Percentiles rank a stretch among this genome's conserved stretches.
These are phyloP conservation scores for Phellinidium pouzarii DNA, from an alignment of 1,284 basidiomycete genomes.

Conservation along the genomic window DNA sequence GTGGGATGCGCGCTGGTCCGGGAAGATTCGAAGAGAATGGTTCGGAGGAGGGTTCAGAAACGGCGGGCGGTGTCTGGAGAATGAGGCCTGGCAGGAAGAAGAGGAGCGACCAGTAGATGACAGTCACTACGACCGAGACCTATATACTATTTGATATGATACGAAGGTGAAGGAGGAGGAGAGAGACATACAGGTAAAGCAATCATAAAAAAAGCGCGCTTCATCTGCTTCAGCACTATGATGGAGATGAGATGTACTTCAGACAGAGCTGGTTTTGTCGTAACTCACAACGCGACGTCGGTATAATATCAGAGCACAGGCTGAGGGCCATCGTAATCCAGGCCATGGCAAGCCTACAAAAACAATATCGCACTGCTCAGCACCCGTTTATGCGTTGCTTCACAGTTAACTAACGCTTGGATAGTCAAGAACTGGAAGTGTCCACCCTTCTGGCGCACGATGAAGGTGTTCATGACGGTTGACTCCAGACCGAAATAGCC, in stretches of 20 bases:
- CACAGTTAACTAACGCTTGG: constrained; percentile 47
- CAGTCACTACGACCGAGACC: constrained; percentile 61
- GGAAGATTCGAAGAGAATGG: constrained; percentile 30
- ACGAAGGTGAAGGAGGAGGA: neutral
- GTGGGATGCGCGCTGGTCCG: constrained; percentile 44
- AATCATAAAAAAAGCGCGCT: constrained; percentile 52
- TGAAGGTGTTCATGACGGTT: constrained; percentile 33
- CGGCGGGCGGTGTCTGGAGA: constrained; percentile 28
- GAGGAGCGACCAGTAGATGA: constrained; percentile 67
- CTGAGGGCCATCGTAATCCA: constrained; percentile 46
- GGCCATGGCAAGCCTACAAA: constrained; percentile 42
- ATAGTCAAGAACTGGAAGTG: constrained; percentile 71
- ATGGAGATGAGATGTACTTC: constrained; percentile 1
- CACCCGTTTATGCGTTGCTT: neutral
- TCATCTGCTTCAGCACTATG: constrained; percentile 38
- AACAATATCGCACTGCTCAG: neutral
- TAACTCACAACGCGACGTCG: constrained; percentile 36
- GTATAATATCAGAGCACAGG: constrained; percentile 44
- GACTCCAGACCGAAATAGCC: constrained; percentile 37
- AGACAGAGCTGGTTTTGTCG: neutral
- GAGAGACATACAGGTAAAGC: constrained; percentile 49
- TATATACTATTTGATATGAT: constrained; percentile 24
- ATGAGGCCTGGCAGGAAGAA: constrained; percentile 48
- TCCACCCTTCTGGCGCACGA: constrained; percentile 50
- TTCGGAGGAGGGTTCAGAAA: constrained; percentile 31